Conservation (phyloP, 306 rosid species). For the Lablab purpureus region DNA sequence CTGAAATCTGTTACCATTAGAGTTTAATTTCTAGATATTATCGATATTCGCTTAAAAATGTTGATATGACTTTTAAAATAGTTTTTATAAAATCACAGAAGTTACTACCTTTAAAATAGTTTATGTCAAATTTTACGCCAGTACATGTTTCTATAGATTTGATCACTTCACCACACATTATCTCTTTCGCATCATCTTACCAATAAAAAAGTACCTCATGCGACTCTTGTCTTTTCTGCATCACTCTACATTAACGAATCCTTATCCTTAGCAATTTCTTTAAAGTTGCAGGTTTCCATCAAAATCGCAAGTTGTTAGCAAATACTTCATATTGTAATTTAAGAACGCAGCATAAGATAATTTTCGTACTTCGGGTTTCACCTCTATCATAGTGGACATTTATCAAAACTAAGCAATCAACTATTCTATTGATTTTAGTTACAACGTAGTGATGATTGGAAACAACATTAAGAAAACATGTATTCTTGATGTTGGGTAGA, state of each 20-base stretch:
- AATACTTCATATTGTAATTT: too few relatives aligned
- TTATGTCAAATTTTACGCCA: too few relatives aligned
- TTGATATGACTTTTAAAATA: too few relatives aligned
- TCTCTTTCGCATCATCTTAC: slow-evolving; percentile 13
- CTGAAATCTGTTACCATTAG: neutral
- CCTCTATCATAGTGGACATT: neutral
- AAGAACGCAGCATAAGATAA: neutral
- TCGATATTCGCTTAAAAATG: too few relatives aligned
- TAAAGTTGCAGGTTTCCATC: neutral
- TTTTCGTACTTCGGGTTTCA: neutral
- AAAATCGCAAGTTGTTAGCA: neutral
- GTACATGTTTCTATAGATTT: neutral
- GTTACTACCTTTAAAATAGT: too few relatives aligned
- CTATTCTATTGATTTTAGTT: neutral
- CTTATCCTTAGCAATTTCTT: neutral
- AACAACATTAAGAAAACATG: neutral
- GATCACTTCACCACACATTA: neutral
- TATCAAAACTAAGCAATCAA: neutral
- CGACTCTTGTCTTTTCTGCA: neutral
- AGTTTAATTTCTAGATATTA: neutral
- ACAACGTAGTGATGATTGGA: neutral
- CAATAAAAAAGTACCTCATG: neutral
- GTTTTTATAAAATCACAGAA: too few relatives aligned
- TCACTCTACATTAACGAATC: neutral
- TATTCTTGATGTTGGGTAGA: neutral